Percentiles rank a stretch among this genome's conserved stretches.
These are phyloP conservation scores for Cystobasidium onofrii DNA, from an alignment of 768 basidiomycete species.

Conservation along the genomic window DNA sequence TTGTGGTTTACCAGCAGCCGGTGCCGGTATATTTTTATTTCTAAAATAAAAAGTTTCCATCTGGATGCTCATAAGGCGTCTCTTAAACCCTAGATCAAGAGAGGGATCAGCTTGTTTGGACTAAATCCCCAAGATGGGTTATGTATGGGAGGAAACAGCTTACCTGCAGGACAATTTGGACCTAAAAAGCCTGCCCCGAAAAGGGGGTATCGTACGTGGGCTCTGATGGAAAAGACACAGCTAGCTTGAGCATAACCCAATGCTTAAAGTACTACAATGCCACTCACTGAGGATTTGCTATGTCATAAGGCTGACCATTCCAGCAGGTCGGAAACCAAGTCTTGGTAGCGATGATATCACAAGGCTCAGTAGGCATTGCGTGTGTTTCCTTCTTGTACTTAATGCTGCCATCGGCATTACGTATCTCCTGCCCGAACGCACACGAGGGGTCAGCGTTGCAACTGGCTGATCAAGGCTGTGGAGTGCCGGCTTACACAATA, in stretches of 20 bases:
- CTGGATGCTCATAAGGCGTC: not conserved
- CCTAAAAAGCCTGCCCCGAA: not conserved
- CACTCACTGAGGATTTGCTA: not conserved
- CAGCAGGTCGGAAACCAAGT: slow-evolving; percentile 17
- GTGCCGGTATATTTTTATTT: not conserved
- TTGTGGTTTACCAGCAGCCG: not conserved
- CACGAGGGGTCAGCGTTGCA: too few species aligned
- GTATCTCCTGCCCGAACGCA: not conserved
- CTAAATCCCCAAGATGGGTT: not conserved
- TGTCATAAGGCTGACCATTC: slow-evolving; percentile 5
- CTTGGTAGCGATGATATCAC: not conserved
- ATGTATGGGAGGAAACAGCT: too few species aligned
- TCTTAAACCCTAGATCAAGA: not conserved
- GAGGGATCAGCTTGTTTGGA: not conserved
- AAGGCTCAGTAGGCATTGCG: not conserved
- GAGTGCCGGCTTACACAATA: not conserved
- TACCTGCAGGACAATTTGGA: not conserved
- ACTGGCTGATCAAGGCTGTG: too few species aligned
- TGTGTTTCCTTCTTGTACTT: not conserved
- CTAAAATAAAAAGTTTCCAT: slow-evolving; percentile 12
- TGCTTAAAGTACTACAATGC: too few species aligned
- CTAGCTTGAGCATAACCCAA: not conserved
- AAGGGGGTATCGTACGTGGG: slow-evolving; percentile 1
- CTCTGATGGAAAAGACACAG: not conserved
- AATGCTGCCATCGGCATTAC: not conserved